Conservation (phyloP, 805 yeast species). For the Torulaspora delbrueckii region DNA sequence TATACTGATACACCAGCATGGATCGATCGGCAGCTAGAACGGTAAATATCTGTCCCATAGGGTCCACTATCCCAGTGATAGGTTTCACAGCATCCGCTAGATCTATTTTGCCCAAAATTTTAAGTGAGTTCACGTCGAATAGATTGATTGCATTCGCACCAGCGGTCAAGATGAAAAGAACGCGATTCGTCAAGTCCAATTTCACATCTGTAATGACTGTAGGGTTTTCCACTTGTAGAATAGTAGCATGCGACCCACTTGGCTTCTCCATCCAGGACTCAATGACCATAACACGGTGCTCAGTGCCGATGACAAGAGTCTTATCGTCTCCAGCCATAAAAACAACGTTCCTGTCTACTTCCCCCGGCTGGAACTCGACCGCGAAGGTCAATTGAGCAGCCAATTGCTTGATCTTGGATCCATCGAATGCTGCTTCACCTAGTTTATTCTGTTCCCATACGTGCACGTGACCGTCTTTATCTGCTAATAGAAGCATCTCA, state of each 20-base stretch:
- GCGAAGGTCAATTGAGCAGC: conserved; percentile 4
- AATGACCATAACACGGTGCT: conserved; percentile 18
- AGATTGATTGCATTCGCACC: conserved; percentile 22
- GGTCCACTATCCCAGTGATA: conserved; percentile 28
- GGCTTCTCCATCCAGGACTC: conserved; percentile 16
- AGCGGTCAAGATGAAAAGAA: conserved; percentile 25
- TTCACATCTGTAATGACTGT: conserved; percentile 31
- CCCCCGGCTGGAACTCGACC: conserved; percentile 6
- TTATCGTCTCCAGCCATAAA: conserved; percentile 17
- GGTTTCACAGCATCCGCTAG: conserved; percentile 21
- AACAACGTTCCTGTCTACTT: conserved; percentile 13
- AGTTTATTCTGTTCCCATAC: conserved; percentile 27
- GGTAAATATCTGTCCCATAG: conserved; percentile 26
- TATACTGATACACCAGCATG: conserved; percentile 27
- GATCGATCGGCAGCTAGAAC: conserved; percentile 28
- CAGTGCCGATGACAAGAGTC: conserved; percentile 23
- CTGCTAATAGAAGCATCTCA: conserved; percentile 17
- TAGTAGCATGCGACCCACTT: neutral
- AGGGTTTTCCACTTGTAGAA: conserved; percentile 18
- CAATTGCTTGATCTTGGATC: conserved; percentile 18
- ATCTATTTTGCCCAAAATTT: conserved; percentile 16
- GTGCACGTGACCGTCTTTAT: conserved; percentile 26
- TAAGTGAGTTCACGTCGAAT: conserved; percentile 13
- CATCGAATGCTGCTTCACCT: conserved; percentile 31
- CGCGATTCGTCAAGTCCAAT: conserved; percentile 14